These are phyloP conservation scores for Russula foetens DNA, from an alignment of 768 basidiomycete genomes.

Conservation along the genomic window DNA sequence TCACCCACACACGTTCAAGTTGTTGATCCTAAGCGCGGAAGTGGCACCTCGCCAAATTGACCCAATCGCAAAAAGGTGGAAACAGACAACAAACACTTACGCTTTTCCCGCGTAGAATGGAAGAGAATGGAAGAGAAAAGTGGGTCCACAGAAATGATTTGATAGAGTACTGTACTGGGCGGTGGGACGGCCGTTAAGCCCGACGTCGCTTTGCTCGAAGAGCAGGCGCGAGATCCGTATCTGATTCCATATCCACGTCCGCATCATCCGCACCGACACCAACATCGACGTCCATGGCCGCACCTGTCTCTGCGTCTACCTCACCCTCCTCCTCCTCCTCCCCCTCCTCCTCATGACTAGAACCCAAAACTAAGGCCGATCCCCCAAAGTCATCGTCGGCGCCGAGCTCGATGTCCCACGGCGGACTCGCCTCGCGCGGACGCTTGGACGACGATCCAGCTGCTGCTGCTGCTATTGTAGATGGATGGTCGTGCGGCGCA, in stretches of 20 bases:
- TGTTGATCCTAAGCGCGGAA: too few species aligned
- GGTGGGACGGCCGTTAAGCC: neutral
- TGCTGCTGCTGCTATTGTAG: neutral
- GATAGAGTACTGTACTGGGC: too few species aligned
- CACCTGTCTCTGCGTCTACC: neutral
- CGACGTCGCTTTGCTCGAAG: slow-evolving; percentile 13
- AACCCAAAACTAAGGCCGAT: neutral
- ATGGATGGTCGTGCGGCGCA: too few species aligned
- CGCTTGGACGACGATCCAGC: slow-evolving; percentile 1
- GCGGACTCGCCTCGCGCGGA: slow-evolving; percentile 9
- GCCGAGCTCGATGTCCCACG: slow-evolving; percentile 17
- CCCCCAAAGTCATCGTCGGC: neutral
- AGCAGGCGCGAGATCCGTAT: slow-evolving; percentile 10
- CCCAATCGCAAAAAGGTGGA: too few species aligned
- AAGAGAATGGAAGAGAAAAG: too few species aligned
- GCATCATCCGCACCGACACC: neutral
- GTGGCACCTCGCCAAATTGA: too few species aligned
- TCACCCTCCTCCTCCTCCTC: neutral
- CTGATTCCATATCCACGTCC: neutral
- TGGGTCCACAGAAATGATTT: too few species aligned
- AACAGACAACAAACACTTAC: too few species aligned
- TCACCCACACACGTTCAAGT: too few species aligned
- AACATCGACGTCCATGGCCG: neutral
- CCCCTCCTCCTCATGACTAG: neutral
- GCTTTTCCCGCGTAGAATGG: too few species aligned